Evolutionary conservation across 176 grass and related monocot species (phyloP).

Genomic region (Triticum dicoccoides): DNA sequence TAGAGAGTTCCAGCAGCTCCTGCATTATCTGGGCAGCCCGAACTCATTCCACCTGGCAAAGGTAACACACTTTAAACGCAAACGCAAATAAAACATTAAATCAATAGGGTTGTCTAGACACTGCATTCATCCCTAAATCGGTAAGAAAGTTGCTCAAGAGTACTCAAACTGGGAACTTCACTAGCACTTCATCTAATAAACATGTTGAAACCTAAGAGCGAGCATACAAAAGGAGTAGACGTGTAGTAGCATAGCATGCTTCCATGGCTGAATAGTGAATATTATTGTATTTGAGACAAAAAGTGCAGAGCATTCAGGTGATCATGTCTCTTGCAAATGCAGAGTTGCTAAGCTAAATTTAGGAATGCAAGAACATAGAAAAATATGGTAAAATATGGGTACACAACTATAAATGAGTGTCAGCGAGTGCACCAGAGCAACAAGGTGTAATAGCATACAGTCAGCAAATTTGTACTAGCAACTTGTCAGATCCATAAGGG

Average conservation of each 20-base stretch:
- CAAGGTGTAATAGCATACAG: background rate
- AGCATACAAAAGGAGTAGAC: background rate
- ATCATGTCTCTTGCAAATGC: background rate
- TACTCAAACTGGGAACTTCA: slow-evolving; percentile 12
- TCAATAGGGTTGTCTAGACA: background rate
- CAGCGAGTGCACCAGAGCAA: background rate
- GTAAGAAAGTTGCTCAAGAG: slow-evolving; percentile 16
- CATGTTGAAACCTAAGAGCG: background rate
- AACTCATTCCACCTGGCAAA: slow-evolving; percentile 77
- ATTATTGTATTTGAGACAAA: slow-evolving; percentile 1
- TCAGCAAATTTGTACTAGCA: background rate
- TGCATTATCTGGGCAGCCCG: slow-evolving; percentile 87
- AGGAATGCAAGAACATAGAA: slow-evolving; percentile 7
- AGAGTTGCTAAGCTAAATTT: slow-evolving; percentile 13
- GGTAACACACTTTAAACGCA: slow-evolving; percentile 10
- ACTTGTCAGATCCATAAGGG: background rate
- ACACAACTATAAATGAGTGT: background rate
- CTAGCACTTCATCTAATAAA: background rate
- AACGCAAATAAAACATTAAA: slow-evolving; percentile 1
- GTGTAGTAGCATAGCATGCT: background rate
- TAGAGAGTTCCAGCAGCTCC: slow-evolving; percentile 98
- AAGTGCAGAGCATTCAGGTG: background rate
- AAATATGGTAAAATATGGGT: slow-evolving; percentile 2
- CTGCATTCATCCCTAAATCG: background rate
- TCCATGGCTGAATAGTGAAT: background rate